Evolutionary conservation across 2,329 filamentous ascomycete genomes (phyloP).

Genomic region (Nemania diffusa): DNA sequence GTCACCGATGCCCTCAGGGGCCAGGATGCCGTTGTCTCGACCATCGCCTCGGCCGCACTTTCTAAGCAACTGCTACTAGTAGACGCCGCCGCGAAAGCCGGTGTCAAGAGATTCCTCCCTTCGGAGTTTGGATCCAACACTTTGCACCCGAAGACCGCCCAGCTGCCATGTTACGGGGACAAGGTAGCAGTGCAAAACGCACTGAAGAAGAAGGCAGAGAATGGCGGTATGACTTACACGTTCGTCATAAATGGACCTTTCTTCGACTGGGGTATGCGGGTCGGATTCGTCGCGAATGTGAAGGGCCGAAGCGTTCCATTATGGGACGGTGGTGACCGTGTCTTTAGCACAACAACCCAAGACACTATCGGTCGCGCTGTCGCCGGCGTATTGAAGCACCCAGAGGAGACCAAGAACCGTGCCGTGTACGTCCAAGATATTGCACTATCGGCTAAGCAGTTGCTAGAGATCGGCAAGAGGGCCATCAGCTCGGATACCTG

Average conservation of each 20-base stretch:
- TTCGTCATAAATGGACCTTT: conserved; percentile 54
- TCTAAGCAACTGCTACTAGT: conserved; percentile 60
- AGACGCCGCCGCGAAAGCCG: conserved; percentile 66
- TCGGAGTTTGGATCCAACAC: conserved; percentile 63
- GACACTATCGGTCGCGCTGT: conserved; percentile 58
- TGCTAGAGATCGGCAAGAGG: conserved; percentile 22
- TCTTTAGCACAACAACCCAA: conserved; percentile 59
- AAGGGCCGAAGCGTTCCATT: conserved; percentile 52
- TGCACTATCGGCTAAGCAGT: conserved; percentile 18
- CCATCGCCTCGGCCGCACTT: conserved; percentile 51
- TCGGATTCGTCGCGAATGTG: conserved; percentile 36
- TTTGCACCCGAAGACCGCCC: conserved; percentile 50
- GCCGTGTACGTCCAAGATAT: conserved; percentile 55
- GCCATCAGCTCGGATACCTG: conserved; percentile 10
- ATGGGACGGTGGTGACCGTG: conserved; percentile 59
- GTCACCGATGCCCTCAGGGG: conserved; percentile 61
- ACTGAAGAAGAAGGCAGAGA: conserved; percentile 53
- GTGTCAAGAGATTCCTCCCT: conserved; percentile 69
- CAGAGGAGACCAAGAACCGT: conserved; percentile 61
- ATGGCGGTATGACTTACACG: conserved; percentile 39
- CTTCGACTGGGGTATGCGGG: conserved; percentile 39
- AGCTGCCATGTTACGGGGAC: conserved; percentile 61
- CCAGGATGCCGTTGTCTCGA: conserved; percentile 67
- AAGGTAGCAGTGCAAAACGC: conserved; percentile 59
- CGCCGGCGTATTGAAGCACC: conserved; percentile 57